Conservation (phyloP, 495 filamentous ascomycete genomes). For the Neohortaea acidophila region DNA sequence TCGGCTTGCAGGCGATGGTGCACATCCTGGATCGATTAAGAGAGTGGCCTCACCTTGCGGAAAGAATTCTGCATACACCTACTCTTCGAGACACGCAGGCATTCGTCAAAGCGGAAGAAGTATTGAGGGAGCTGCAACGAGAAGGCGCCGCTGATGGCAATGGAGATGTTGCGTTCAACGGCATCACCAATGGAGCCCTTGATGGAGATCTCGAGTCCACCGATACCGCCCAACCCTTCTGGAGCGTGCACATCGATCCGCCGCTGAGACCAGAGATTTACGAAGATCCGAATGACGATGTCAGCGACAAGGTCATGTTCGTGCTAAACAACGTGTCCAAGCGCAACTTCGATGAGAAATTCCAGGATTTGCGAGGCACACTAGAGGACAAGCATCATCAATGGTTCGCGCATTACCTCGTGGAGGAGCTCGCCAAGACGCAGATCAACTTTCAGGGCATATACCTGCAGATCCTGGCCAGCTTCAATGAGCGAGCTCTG, state of each 20-base stretch:
- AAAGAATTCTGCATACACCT: constrained; percentile 62
- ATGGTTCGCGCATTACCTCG: constrained; percentile 94
- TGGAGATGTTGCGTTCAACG: constrained; percentile 24
- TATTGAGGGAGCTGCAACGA: constrained; percentile 40
- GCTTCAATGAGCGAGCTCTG: constrained; percentile 59
- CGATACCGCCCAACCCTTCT: constrained; percentile 47
- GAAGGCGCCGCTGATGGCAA: constrained; percentile 31
- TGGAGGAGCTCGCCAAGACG: constrained; percentile 88
- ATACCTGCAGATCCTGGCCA: constrained; percentile 76
- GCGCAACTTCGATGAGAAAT: constrained; percentile 68
- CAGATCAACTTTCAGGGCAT: constrained; percentile 90
- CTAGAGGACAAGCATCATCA: constrained; percentile 69
- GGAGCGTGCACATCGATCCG: constrained; percentile 58
- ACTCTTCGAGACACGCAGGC: constrained; percentile 71
- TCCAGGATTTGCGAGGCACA: constrained; percentile 59
- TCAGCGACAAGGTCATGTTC: constrained; percentile 87
- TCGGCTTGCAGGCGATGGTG: constrained; percentile 89
- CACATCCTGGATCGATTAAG: constrained; percentile 66
- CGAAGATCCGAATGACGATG: constrained; percentile 67
- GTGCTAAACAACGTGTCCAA: constrained; percentile 91
- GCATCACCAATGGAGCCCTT: constrained; percentile 43
- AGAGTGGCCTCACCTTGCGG: constrained; percentile 86
- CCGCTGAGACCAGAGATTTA: constrained; percentile 42
- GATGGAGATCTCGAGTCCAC: constrained; percentile 39
- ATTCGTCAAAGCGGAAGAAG: constrained; percentile 64